Base-by-base conservation (phyloP, 2,329 filamentous ascomycete genomes). In the Westerdykella sp. region DNA sequence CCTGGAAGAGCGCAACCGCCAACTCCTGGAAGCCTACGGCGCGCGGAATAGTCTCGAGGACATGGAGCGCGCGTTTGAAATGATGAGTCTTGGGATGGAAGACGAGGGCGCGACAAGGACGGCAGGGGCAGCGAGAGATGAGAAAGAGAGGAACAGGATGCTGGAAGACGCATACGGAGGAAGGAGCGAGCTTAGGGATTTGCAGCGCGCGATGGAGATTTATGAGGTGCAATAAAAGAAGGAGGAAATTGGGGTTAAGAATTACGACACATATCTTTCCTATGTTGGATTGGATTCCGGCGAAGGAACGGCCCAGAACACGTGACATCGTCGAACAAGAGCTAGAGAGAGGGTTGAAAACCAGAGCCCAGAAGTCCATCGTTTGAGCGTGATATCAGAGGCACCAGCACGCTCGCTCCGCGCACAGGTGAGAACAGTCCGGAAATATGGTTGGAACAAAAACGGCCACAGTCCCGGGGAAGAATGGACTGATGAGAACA, bases 161-260 rank as follows among this genome's bases (percentile, higher is more conserved):
- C 49, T 73, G n/a, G 68, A 73, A 64, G 69, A 73, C 30, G 69
- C 71, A 2, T 74, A 73, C 42, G 71, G 71, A 11, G 67, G 68
- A 41, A 68, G 71, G 47, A 64, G 62, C 11, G 71, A 64, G 37
- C 44, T 73, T 37, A 56, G 66, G 18, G 69, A 73, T 53, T 51
- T 74, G n/a, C 60, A 72, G 48, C 60, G 68, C 31, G 71, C 71
- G 13, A 57, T 73, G 54, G 60, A 71, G 28, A 57, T 68, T 22
- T 74, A 73, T 37, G 66, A 69, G 45, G 56, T 68, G 5, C 65
- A 66, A 51, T 72, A 55, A 64, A 13, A 16, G n/a, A 28, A 21
- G n/a, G 21, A 16, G 21, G 32, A 35, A 22, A 25, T 37, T 5
- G 7, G 25, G 25, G 4, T 28, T 28, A 28, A 9, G 25, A 28